Percentiles rank a stretch among this genome's conserved stretches.
Evolutionary conservation across 257 asterid genomes (phyloP).

Genomic region (Plantago major): DNA sequence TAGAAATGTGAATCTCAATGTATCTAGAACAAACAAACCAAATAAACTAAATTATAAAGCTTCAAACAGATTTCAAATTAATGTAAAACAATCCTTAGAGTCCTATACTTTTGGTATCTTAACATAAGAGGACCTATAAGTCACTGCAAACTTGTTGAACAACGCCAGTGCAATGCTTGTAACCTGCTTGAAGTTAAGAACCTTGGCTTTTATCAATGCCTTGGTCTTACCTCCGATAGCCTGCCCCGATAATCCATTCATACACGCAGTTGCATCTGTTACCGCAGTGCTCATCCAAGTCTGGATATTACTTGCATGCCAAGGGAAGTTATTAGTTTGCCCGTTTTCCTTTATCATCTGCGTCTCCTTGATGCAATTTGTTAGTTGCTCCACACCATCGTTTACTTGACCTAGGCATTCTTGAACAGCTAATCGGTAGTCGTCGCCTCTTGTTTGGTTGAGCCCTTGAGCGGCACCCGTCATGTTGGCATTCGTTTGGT

Average conservation of each 20-base stretch:
- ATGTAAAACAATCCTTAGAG: neutral
- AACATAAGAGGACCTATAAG: constrained; percentile 25
- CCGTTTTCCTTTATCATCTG: constrained; percentile 34
- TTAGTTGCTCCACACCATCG: constrained; percentile 43
- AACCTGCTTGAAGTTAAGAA: constrained; percentile 49
- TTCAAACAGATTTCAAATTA: neutral
- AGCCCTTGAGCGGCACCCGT: constrained; percentile 21
- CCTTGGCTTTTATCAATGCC: constrained; percentile 48
- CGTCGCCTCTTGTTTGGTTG: constrained; percentile 23
- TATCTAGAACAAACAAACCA: neutral
- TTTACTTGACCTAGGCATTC: constrained; percentile 37
- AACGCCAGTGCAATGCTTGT: constrained; percentile 71
- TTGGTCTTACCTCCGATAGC: constrained; percentile 46
- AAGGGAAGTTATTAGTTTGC: constrained; percentile 25
- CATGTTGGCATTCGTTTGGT: constrained; percentile 20
- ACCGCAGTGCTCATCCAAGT: constrained; percentile 89
- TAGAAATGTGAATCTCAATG: too few relatives aligned
- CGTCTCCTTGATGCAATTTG: constrained; percentile 32
- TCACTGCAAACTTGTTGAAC: constrained; percentile 59
- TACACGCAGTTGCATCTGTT: constrained; percentile 55
- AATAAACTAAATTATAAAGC: neutral
- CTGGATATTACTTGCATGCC: constrained; percentile 52
- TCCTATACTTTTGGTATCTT: constrained; percentile 17
- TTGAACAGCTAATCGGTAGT: constrained; percentile 14
- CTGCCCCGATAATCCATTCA: constrained; percentile 56